These are phyloP conservation scores for Malbranchea zuffiana DNA, from an alignment of 2,329 filamentous ascomycete genomes.

Conservation along the genomic window DNA sequence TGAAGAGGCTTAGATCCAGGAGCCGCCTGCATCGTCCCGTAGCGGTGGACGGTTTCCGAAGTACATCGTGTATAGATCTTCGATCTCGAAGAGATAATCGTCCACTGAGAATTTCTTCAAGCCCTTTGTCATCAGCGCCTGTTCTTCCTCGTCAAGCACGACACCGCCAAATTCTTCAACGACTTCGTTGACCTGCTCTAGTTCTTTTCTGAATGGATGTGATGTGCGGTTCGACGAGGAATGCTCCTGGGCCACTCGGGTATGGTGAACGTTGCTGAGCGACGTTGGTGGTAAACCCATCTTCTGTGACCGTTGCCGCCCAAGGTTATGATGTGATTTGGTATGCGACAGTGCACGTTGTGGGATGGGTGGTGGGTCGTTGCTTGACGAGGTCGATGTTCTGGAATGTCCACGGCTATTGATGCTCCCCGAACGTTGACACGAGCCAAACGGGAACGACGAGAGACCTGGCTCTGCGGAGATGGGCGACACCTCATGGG, in stretches of 20 bases:
- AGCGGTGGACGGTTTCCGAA: conserved; percentile 2
- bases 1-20: conserved; percentile 33
- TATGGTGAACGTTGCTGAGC: conserved; percentile 24
- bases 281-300: conserved; percentile 32
- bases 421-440: conserved; percentile 59
- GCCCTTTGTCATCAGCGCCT: conserved; percentile 56
- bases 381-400: conserved; percentile 38
- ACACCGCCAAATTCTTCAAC: conserved; percentile 73
- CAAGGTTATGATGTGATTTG: conserved; percentile 65
- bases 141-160: conserved; percentile 61
- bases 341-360: conserved; percentile 75
- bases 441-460: conserved; percentile 50
- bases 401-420: conserved; percentile 36
- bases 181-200: conserved; percentile 85
- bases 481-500: conserved; percentile 32
- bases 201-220: conserved; percentile 78
- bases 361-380: conserved; percentile 54
- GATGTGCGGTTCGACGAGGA: conserved; percentile 31
- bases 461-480: conserved; percentile 47
- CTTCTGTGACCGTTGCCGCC: conserved; percentile 55
- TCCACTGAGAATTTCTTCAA: conserved; percentile 64
- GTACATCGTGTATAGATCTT: conserved; percentile 45
- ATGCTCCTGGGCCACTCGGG: conserved; percentile 23
- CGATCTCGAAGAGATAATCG: conserved; percentile 75
- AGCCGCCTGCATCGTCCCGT: not conserved